A percentile compares a stretch with the other conserved stretches of the same genome.
These are phyloP conservation scores for Colletotrichum sp. DNA, from an alignment of 2,329 filamentous ascomycete genomes.

Conservation along the genomic window DNA sequence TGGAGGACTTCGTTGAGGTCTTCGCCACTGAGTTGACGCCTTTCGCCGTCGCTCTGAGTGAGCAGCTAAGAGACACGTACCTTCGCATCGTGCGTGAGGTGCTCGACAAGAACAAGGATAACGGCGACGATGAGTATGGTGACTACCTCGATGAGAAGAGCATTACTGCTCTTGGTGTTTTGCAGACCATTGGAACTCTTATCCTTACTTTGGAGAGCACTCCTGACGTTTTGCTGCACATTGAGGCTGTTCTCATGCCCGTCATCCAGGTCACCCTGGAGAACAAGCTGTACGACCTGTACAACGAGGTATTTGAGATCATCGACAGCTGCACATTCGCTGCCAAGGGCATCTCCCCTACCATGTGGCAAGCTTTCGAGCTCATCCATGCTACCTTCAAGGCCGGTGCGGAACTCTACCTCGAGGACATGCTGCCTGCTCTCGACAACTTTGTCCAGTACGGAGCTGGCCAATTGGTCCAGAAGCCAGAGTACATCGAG, in stretches of 20 bases:
- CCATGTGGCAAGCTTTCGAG: constrained; percentile 99
- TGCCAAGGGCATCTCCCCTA: constrained; percentile 91
- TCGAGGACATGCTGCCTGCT: constrained; percentile 98
- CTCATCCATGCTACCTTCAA: constrained; percentile 97
- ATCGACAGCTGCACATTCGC: constrained; percentile 99
- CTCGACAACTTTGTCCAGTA: constrained; percentile 98
- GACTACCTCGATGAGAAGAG: constrained; percentile 98
- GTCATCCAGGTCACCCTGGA: constrained; percentile 95
- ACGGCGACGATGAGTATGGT: constrained; percentile 79
- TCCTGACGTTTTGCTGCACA: constrained; percentile 90
- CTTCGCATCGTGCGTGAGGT: constrained; percentile 91
- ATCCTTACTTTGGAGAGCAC: constrained; percentile 97
- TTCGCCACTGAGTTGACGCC: constrained; percentile 97
- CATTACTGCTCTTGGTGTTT: constrained; percentile 92
- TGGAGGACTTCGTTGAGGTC: constrained; percentile 99
- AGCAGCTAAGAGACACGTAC: constrained; percentile 96
- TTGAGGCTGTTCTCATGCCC: constrained; percentile 96
- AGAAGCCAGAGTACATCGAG: constrained; percentile 85
- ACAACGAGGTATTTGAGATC: constrained; percentile 98
- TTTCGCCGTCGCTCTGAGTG: constrained; percentile 93
- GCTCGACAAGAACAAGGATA: constrained; percentile 79
- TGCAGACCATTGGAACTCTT: constrained; percentile 96
- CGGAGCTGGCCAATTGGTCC: constrained; percentile 77
- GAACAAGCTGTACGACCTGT: constrained; percentile 97
- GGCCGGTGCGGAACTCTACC: constrained; percentile 92